Evolutionary conservation across 768 basidiomycete genomes (phyloP).

Genomic region (Lactarius quietus): DNA sequence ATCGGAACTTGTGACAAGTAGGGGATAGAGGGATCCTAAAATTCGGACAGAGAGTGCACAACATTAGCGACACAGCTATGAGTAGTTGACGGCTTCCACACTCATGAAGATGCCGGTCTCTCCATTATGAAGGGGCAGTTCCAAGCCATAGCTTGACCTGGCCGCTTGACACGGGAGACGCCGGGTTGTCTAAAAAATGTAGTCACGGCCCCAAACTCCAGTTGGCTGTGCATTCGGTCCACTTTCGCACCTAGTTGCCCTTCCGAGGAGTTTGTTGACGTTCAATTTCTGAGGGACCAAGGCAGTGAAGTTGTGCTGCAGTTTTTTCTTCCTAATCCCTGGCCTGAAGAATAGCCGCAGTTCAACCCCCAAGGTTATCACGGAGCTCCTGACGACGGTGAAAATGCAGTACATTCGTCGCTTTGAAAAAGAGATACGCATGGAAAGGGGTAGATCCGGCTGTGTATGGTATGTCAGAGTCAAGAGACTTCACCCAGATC

Average conservation of each 20-base stretch:
- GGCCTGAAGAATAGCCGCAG: slow-evolving; percentile 17
- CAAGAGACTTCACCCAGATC: slow-evolving; percentile 17
- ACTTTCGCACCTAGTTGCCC: neutral
- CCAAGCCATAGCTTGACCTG: neutral
- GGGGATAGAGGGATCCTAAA: neutral
- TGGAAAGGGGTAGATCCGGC: slow-evolving; percentile 13
- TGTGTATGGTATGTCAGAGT: slow-evolving; percentile 20
- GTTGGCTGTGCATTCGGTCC: too few relatives aligned
- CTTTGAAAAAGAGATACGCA: slow-evolving; percentile 4
- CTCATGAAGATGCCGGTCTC: slow-evolving; percentile 21
- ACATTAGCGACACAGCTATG: neutral
- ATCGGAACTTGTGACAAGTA: neutral
- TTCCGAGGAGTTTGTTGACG: neutral
- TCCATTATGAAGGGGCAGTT: slow-evolving; percentile 6
- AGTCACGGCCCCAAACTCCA: neutral
- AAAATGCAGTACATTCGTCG: neutral
- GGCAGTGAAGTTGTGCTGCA: neutral
- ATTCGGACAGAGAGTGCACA: neutral
- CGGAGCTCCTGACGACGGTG: neutral
- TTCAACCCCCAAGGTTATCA: neutral
- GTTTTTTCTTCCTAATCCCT: slow-evolving; percentile 19
- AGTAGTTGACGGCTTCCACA: slow-evolving; percentile 15
- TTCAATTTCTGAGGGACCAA: neutral
- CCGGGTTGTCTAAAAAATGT: neutral
- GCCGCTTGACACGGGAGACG: too few relatives aligned